Conservation (phyloP, 176 grass and related monocot genomes). For the Oryza officinalis region DNA sequence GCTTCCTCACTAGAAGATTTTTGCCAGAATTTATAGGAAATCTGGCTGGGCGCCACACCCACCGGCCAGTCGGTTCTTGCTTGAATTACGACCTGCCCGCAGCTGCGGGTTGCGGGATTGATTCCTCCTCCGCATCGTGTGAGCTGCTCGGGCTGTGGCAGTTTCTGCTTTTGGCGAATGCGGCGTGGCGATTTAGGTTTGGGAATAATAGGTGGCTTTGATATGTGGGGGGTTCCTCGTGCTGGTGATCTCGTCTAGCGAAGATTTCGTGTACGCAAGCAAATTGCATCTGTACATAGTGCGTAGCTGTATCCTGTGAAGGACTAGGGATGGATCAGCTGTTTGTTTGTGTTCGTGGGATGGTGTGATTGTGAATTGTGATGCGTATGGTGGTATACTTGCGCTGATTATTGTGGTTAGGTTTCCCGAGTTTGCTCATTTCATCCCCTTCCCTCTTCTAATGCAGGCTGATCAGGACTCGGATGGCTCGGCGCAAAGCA, state of each 20-base stretch:
- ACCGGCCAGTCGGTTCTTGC: background rate
- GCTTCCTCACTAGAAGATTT: background rate
- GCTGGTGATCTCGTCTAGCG: background rate
- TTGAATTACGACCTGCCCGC: background rate
- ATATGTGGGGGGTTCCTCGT: background rate
- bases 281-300: background rate
- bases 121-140: background rate
- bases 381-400: background rate
- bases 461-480: conserved; percentile 59
- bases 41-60: background rate
- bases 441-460: background rate
- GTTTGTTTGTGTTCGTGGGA: background rate
- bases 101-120: background rate
- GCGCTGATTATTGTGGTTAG: background rate
- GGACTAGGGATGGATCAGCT: background rate
- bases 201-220: background rate
- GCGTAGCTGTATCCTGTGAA: background rate
- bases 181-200: background rate
- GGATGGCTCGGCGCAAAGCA: conserved; percentile 66
- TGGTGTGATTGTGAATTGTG: background rate
- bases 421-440: conserved; percentile 8
- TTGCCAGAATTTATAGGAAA: background rate
- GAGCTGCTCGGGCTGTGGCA: background rate
- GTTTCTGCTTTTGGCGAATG: too few species aligned
- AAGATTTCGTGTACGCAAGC: background rate